Evolutionary conservation across 2,329 filamentous ascomycete genomes (phyloP).

Genomic region (Paradendryphiella salina): DNA sequence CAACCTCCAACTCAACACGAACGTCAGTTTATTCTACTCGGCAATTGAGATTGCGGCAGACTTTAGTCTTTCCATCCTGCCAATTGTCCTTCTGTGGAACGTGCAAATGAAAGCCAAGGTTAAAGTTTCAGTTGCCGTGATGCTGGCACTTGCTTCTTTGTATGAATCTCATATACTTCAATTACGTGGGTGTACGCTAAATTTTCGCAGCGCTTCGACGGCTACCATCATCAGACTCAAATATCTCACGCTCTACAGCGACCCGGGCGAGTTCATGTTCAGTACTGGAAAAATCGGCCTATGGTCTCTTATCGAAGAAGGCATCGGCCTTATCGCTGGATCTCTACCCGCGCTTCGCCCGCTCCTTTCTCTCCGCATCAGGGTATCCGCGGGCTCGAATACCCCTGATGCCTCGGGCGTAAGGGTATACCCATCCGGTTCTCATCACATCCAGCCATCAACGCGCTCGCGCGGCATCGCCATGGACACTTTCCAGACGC

Average conservation of each 20-base stretch:
- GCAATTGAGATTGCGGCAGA: conserved; percentile 27
- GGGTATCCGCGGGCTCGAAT: conserved; percentile 18
- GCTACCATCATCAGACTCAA: conserved; percentile 49
- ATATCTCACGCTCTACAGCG: conserved; percentile 49
- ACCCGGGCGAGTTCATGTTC: conserved; percentile 49
- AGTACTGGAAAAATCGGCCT: conserved; percentile 49
- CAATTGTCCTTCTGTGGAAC: conserved; percentile 27
- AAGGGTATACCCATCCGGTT: conserved; percentile 15
- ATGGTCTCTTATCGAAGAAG: conserved; percentile 53
- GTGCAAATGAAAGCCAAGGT: conserved; percentile 43
- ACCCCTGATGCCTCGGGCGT: conserved; percentile 26
- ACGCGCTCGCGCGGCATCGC: conserved; percentile 14
- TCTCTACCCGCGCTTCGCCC: conserved; percentile 52
- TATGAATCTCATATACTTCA: conserved; percentile 25
- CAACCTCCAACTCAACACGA: conserved; percentile 25
- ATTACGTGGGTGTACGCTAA: not conserved
- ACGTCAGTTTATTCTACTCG: conserved; percentile 28
- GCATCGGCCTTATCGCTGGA: conserved; percentile 53
- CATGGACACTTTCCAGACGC: conserved; percentile 24
- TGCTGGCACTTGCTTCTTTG: conserved; percentile 50
- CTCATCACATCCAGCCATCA: conserved; percentile 2
- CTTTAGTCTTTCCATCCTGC: conserved; percentile 26
- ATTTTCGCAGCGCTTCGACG: conserved; percentile 39
- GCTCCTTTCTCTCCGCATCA: conserved; percentile 38
- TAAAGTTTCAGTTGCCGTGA: conserved; percentile 47